A percentile compares a stretch with the other conserved stretches of the same genome.
phyloP scores from a whole-genome alignment of 148 eudicot species.

The Camellia lanceoleosa region DNA sequence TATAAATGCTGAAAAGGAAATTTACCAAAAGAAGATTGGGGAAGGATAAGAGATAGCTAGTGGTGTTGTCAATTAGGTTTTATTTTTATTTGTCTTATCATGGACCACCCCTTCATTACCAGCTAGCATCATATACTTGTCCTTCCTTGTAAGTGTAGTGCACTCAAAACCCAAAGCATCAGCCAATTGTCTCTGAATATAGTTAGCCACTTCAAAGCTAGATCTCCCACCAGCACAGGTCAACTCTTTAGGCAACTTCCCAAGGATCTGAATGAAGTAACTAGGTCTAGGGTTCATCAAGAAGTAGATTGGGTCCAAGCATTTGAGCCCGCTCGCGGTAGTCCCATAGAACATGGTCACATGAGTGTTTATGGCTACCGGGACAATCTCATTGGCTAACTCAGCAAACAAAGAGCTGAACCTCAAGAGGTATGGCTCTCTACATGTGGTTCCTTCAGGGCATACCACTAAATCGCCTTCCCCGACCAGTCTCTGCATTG shows the following conservation, averaged over 20 bases:
- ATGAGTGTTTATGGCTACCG: constrained; percentile 65
- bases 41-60: not conserved
- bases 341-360: constrained; percentile 92
- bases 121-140: constrained; percentile 83
- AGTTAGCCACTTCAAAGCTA: constrained; percentile 74
- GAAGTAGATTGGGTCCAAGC: constrained; percentile 82
- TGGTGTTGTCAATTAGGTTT: not conserved
- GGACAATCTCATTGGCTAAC: constrained; percentile 69
- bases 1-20: constrained; percentile 7
- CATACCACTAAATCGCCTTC: constrained; percentile 86
- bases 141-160: constrained; percentile 63
- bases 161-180: constrained; percentile 77
- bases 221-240: constrained; percentile 45
- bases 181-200: constrained; percentile 61
- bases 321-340: constrained; percentile 81
- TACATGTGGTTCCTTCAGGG: constrained; percentile 89
- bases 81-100: constrained; percentile 15
- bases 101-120: constrained; percentile 67
- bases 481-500: constrained; percentile 51
- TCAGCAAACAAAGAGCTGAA: constrained; percentile 88
- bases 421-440: constrained; percentile 78
- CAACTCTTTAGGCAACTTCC: constrained; percentile 34
- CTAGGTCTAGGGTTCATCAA: constrained; percentile 81
- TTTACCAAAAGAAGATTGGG: not conserved
- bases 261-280: constrained; percentile 50